Evolutionary conservation across 345 rosid genomes (phyloP), one percentile per base, ranked within the genome.

Genomic region (Diplotaxis tenuifolia): DNA sequence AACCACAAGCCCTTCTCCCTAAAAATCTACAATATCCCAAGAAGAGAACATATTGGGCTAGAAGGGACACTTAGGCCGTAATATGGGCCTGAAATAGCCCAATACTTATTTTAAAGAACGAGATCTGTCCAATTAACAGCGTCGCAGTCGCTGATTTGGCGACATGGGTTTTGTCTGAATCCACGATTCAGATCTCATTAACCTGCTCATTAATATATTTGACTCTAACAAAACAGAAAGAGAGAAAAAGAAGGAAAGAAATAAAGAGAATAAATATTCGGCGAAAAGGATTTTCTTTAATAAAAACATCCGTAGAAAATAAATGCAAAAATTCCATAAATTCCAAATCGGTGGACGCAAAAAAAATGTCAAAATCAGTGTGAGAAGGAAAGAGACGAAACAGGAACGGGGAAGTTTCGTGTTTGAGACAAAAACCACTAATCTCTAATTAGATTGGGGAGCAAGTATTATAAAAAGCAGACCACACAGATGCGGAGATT

Each of bases 401-500:
- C 50, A 11, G n/a, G 53, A 62, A 67, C 27, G 4, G 73, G 45
- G 18, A 67, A 71, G 22, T 68, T 47, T 55, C 63, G 65, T 20
- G 1, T 59, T 61, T 9, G 63, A 45, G 25, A 11, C 28, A 53
- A 53, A 49, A 50, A n/a, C 50, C 50, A 45, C 50, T 45, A 6
- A n/a, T 45, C 50, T 23, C 65, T 19, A 56, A 20, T 4, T 25
- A 49, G 6, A 36, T 50, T 67, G 65, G 12, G 14, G 3, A 53
- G 1, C 28, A 21, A 49, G 75, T 38, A 47, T 55, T 57, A 75
- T 64, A 65, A 47, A 78, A 45, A 45, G 19, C 50, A 7, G 50
- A 45, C 56, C 52, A 56, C 67, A 65, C 74, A 75, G 67, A 91
- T 86, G 92, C 86, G 91, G 86, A 82, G 82, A 83, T 85, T 84